Percentiles rank a stretch among this genome's conserved stretches.
Conservation (phyloP, 257 asterid genomes). For the Plantago ovata region DNA sequence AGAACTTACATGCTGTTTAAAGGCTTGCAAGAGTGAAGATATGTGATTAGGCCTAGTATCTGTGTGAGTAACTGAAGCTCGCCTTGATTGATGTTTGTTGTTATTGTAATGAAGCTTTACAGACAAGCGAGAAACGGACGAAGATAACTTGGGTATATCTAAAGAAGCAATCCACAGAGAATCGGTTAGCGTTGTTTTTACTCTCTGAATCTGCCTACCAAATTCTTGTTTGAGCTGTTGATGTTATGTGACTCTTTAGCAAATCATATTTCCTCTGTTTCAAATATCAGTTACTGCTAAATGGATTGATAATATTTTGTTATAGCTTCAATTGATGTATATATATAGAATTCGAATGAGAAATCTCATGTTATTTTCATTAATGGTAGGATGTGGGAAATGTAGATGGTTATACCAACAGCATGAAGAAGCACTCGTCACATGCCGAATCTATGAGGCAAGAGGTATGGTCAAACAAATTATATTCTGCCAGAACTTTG, state of each 20-base stretch:
- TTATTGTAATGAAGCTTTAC: slow-evolving; percentile 38
- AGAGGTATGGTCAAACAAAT: slow-evolving; percentile 30
- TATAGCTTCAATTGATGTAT: too few species aligned
- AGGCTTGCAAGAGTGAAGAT: neutral
- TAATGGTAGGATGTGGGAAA: slow-evolving; percentile 30
- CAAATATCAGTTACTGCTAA: too few species aligned
- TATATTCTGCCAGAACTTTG: too few species aligned
- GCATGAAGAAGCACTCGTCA: slow-evolving; percentile 34
- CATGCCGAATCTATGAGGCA: slow-evolving; percentile 42
- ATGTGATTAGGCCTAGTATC: neutral
- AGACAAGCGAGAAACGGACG: slow-evolving; percentile 26
- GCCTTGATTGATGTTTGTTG: neutral
- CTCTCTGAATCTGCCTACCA: neutral
- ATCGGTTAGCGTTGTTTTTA: slow-evolving; percentile 27
- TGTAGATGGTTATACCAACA: slow-evolving; percentile 15
- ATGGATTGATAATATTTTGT: too few species aligned
- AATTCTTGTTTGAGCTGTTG: neutral
- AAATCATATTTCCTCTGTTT: too few species aligned
- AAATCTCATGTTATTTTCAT: neutral
- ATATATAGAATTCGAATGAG: neutral
- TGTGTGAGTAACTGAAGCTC: neutral
- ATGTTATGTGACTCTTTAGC: too few species aligned
- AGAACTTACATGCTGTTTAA: neutral
- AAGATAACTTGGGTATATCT: slow-evolving; percentile 24
- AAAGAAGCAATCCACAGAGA: slow-evolving; percentile 27